A percentile compares a stretch with the other conserved stretches of the same genome.
Evolutionary conservation across 352 stramenopile species (phyloP).

Genomic region (Phytopythium oedochilum): DNA sequence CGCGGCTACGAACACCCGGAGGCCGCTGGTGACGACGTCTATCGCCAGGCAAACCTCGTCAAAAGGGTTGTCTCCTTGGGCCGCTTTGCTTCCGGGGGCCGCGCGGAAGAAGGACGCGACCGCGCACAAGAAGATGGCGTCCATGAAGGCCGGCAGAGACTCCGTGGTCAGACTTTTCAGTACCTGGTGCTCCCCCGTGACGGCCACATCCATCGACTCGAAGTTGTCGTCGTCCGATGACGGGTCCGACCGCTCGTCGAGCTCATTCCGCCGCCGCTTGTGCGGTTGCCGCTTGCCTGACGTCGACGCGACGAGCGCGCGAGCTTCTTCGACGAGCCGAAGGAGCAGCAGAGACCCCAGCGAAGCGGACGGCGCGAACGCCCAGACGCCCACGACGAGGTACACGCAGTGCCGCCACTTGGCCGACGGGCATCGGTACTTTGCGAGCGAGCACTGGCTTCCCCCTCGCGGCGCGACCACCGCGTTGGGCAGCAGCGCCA

Average conservation of each 20-base stretch:
- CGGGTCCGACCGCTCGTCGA: conserved; percentile 13
- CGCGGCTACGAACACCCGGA: conserved; percentile 44
- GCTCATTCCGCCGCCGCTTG: conserved; percentile 9
- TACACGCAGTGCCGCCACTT: conserved; percentile 52
- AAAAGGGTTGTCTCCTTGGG: conserved; percentile 25
- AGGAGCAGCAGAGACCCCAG: conserved; percentile 24
- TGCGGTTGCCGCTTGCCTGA: conserved; percentile 1
- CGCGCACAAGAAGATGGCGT: conserved; percentile 45
- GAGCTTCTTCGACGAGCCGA: conserved; percentile 50
- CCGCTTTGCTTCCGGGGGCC: conserved; percentile 4
- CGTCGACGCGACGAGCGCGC: conserved; percentile 25
- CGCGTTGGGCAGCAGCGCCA: conserved; percentile 21
- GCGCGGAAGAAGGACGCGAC: conserved; percentile 42
- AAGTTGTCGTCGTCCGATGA: conserved; percentile 19
- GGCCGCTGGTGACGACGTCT: conserved; percentile 27
- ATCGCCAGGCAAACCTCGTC: conserved; percentile 32
- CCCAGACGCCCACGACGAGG: conserved; percentile 56
- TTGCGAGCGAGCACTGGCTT: conserved; percentile 29
- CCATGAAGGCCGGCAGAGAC: conserved; percentile 56
- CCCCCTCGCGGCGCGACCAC: conserved; percentile 29
- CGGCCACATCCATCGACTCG: conserved; percentile 20
- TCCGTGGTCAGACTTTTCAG: conserved; percentile 63
- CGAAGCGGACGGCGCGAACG: conserved; percentile 23
- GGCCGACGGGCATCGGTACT: conserved; percentile 32
- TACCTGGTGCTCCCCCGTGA: conserved; percentile 55